Base-by-base conservation (phyloP, 495 filamentous ascomycete genomes). In the Hypoxylon fuscum region DNA sequence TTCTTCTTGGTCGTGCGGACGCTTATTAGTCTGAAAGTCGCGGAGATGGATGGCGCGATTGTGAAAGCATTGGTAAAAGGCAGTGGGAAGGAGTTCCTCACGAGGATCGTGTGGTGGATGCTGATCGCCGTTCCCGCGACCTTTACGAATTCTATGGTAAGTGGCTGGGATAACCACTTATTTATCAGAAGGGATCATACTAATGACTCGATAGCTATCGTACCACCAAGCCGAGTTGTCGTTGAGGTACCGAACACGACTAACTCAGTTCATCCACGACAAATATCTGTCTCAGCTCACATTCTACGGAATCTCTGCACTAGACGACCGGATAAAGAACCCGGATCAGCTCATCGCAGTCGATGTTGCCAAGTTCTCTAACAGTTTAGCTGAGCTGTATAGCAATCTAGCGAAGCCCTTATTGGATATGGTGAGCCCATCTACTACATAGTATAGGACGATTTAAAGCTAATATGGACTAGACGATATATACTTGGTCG, bases 281-380 rank as follows among this genome's bases (percentile, higher is more conserved):
- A 89, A 91, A 68, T 98, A 98, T 72, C 85, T 98, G 12, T 91
- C 88, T 8, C 88, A 97, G 41, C 92, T 98, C 89, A 98, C 95
- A 0, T 98, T 97, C 76, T 98, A 98, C 76, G 91, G 92, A 3
- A 90, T 98, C 38, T 96, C 92, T 1, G 92, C 96, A 2, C 79
- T 98, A 32, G 95, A 98, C 63, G 95, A 98, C 72, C 89, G 95
- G 58, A 96, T 98, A 80, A 97, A 97, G 80, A 98, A 98, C 69
- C 92, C 95, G 6, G 95, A 98, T 74, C 95, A 98, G 76, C 86
- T 98, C 12, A 96, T 98, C 66, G 93, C 93, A 0, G 93, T 97
- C 7, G 95, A 98, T 70, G 92, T 98, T 3, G 87, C 94, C 47
- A 92, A 93, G 63, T 98, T 98, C 79, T 95, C 94, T 6, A 96